Evolutionary conservation across 208 protist genomes (phyloP), one percentile per base, ranked within the genome.

Genomic region (Acanthamoeba royreba): DNA sequence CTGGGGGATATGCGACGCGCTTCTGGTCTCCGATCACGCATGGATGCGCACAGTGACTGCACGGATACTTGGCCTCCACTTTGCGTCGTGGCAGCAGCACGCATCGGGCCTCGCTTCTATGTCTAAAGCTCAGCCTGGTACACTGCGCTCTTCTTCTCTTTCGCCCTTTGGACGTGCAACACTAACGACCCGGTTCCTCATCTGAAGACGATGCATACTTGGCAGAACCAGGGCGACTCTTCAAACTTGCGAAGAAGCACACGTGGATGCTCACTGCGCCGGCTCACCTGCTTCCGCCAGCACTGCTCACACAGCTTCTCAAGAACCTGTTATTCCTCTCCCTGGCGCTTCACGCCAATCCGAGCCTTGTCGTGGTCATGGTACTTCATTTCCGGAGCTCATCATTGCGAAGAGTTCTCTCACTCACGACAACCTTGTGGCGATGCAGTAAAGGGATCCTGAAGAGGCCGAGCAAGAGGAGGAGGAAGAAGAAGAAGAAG

Each of bases 271-370:
- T 89, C 38, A 63, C 46, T 31, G 81, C 49, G 3, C 81, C 81
- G 22, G 31, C 31, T 5, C 49, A 89, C 31, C 46, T 66, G 7
- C 46, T 89, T 25, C 81, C 81, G 46, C 49, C 46, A 28, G 81
- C 81, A 1, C 81, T 89, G 35, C 81, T 66, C 49, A 89, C 40
- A 35, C 81, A 89, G 38, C 81, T 89, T n/a, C 81, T 89, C 53
- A 89, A 89, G 81, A 89, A 89, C 53, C 81, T 89, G 2, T 42
- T 89, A 31, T 89, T 89, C 81, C 81, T 89, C 46, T 89, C 81
- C 1, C 46, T 89, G 38, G 53, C 81, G 11, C 35, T 89, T 35
- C 53, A 89, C 28, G 53, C 81, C 81, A 89, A 89, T 31, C 81
- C 66, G 15, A 31, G 66, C 0, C 66, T 77, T 31, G 38, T 77